Percentiles rank a stretch among this genome's conserved stretches.
Evolutionary conservation across 768 basidiomycete genomes (phyloP).

Genomic region (Ephemerocybe angulata): DNA sequence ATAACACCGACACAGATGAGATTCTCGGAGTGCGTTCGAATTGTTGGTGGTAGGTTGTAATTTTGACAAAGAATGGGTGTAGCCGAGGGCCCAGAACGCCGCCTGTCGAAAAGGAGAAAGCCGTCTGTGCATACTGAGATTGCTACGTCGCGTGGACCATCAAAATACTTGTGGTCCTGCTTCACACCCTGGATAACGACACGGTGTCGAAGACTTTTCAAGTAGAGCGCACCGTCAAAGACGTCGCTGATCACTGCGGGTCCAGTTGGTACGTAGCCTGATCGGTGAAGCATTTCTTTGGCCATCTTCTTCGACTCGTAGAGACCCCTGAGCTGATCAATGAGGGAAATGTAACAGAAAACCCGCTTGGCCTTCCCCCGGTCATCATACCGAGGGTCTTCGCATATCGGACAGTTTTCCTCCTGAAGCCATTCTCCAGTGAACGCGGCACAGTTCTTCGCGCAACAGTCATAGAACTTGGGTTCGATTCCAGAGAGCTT

Average conservation of each 20-base stretch:
- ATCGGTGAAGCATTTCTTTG: slow-evolving; percentile 22
- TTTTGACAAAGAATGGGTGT: slow-evolving; percentile 43
- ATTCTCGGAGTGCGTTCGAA: slow-evolving; percentile 23
- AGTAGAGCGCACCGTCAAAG: slow-evolving; percentile 39
- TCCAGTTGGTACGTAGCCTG: slow-evolving; percentile 16
- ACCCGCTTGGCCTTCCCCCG: slow-evolving; percentile 10
- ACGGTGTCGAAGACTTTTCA: slow-evolving; percentile 11
- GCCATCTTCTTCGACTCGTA: slow-evolving; percentile 18
- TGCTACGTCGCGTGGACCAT: slow-evolving; percentile 36
- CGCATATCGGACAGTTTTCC: slow-evolving; percentile 17
- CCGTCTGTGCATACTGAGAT: slow-evolving; percentile 41
- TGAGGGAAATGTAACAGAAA: slow-evolving; percentile 34
- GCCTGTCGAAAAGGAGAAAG: slow-evolving; percentile 33
- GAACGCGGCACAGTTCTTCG: slow-evolving; percentile 31
- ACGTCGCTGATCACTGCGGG: slow-evolving; percentile 31
- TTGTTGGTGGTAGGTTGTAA: slow-evolving; percentile 35
- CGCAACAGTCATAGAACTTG: slow-evolving; percentile 29
- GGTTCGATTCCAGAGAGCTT: slow-evolving; percentile 23
- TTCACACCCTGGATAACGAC: slow-evolving; percentile 20
- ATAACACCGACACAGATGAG: slow-evolving; percentile 33
- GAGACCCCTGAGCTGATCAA: slow-evolving; percentile 22
- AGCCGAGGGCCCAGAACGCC: slow-evolving; percentile 20
- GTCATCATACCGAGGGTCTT: slow-evolving; percentile 9
- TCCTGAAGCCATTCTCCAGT: slow-evolving; percentile 17
- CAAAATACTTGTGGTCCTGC: slow-evolving; percentile 30